Conservation (phyloP, 2,329 filamentous ascomycete genomes). For the Fusarium floridanum region DNA sequence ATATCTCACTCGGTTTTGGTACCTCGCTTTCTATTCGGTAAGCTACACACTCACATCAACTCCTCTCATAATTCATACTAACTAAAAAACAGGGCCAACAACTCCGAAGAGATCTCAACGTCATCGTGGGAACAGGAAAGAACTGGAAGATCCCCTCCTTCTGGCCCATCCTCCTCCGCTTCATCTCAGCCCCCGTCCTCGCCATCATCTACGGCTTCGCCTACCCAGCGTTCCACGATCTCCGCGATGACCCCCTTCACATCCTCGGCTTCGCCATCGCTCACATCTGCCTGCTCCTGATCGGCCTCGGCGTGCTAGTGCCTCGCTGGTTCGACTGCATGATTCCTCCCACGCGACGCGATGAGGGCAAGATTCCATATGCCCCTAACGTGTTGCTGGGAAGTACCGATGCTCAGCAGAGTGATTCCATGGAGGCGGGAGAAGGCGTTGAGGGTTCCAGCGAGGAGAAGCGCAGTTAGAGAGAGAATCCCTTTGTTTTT, state of each 20-base stretch:
- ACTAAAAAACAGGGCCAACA: slow-evolving; percentile 62
- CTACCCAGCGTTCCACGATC: slow-evolving; percentile 62
- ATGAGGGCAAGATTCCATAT: slow-evolving; percentile 57
- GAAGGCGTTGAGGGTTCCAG: slow-evolving; percentile 13
- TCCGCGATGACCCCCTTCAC: slow-evolving; percentile 64
- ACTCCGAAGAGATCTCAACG: slow-evolving; percentile 66
- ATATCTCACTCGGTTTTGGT: slow-evolving; percentile 62
- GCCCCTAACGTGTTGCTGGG: slow-evolving; percentile 43
- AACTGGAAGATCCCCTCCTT: slow-evolving; percentile 69
- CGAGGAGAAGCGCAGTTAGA: slow-evolving; percentile 26
- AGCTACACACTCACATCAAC: slow-evolving; percentile 31
- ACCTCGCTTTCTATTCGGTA: slow-evolving; percentile 69
- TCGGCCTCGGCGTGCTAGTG: slow-evolving; percentile 62
- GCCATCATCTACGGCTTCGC: slow-evolving; percentile 66
- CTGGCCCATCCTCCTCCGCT: slow-evolving; percentile 64
- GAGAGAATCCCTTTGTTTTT: neutral
- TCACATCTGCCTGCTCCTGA: slow-evolving; percentile 60
- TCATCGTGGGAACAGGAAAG: slow-evolving; percentile 64
- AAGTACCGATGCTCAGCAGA: slow-evolving; percentile 24
- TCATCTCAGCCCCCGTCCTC: slow-evolving; percentile 62
- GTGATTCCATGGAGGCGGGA: slow-evolving; percentile 31
- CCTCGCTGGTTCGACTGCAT: slow-evolving; percentile 68
- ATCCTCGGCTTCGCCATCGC: slow-evolving; percentile 64
- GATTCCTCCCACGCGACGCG: slow-evolving; percentile 60
- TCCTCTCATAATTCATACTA: neutral